These are phyloP conservation scores for Penicillium roqueforti DNA, from an alignment of 495 filamentous ascomycete species.

Conservation along the genomic window DNA sequence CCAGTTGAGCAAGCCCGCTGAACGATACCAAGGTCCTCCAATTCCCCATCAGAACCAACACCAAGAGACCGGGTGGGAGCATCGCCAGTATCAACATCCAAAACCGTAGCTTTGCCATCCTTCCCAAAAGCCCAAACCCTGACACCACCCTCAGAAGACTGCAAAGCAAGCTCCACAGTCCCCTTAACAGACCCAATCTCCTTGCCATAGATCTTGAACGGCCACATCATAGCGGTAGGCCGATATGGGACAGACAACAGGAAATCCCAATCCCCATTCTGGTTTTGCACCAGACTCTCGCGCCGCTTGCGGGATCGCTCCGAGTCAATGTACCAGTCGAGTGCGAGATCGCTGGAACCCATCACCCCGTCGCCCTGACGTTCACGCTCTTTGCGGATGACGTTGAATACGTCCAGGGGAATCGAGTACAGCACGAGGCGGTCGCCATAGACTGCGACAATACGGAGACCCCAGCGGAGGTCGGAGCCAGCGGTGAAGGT, in stretches of 20 bases:
- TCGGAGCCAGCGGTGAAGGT: slow-evolving; percentile 59
- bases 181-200: slow-evolving; percentile 37
- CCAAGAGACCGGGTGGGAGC: slow-evolving; percentile 2
- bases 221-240: slow-evolving; percentile 38
- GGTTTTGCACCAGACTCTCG: slow-evolving; percentile 34
- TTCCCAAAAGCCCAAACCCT: slow-evolving; percentile 40
- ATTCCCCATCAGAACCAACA: slow-evolving; percentile 25
- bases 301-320: slow-evolving; percentile 27
- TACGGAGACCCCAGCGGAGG: slow-evolving; percentile 55
- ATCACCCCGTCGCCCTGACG: slow-evolving; percentile 33
- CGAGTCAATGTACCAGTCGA: slow-evolving; percentile 33
- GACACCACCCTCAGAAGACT: slow-evolving; percentile 34
- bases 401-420: slow-evolving; percentile 56
- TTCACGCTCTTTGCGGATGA: slow-evolving; percentile 38
- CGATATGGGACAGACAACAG: slow-evolving; percentile 34
- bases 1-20: slow-evolving; percentile 9
- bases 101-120: slow-evolving; percentile 28
- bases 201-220: slow-evolving; percentile 42
- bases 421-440: slow-evolving; percentile 58
- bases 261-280: slow-evolving; percentile 42
- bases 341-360: slow-evolving; percentile 33
- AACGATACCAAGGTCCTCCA: slow-evolving; percentile 19
- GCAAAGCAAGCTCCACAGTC: slow-evolving; percentile 36
- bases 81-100: slow-evolving; percentile 36
- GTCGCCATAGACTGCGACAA: slow-evolving; percentile 57